Percentiles rank a stretch among this genome's conserved stretches.
These are phyloP conservation scores for Diaporthe eres DNA, from an alignment of 2,329 filamentous ascomycete species.

Conservation along the genomic window DNA sequence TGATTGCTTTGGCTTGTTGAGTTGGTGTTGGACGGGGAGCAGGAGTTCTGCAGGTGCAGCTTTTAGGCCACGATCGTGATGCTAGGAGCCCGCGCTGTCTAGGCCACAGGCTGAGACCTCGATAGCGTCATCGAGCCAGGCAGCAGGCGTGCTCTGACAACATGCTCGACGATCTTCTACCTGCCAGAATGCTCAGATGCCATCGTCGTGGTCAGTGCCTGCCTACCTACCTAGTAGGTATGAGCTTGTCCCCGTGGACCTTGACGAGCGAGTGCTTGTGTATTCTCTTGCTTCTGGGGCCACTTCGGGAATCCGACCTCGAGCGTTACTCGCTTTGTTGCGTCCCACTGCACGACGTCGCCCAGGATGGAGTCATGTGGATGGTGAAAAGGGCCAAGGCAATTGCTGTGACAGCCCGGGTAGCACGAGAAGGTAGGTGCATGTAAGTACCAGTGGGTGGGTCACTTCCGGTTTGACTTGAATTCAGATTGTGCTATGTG, in stretches of 20 bases:
- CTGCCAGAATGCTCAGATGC: not conserved
- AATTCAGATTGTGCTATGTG: constrained; percentile 19
- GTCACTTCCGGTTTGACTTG: not conserved
- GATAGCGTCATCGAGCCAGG: not conserved
- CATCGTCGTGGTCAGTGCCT: not conserved
- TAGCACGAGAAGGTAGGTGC: not conserved
- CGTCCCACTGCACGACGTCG: not conserved
- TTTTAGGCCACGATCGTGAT: not conserved
- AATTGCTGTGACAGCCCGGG: not conserved
- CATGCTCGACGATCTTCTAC: not conserved
- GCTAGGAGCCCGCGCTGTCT: not conserved
- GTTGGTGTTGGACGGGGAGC: not conserved
- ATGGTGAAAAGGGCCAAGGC: too few species aligned
- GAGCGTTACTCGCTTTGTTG: not conserved
- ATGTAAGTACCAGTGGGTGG: not conserved
- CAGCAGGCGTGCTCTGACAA: not conserved
- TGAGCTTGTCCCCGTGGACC: not conserved
- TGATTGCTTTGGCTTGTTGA: not conserved
- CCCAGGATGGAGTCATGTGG: not conserved
- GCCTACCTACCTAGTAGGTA: not conserved
- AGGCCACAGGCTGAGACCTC: not conserved
- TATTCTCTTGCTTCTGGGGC: too few species aligned
- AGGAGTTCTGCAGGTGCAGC: not conserved
- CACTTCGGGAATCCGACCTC: not conserved
- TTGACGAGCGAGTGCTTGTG: not conserved